Base-by-base conservation (phyloP, 257 asterid genomes). In the Ilex asprella region DNA sequence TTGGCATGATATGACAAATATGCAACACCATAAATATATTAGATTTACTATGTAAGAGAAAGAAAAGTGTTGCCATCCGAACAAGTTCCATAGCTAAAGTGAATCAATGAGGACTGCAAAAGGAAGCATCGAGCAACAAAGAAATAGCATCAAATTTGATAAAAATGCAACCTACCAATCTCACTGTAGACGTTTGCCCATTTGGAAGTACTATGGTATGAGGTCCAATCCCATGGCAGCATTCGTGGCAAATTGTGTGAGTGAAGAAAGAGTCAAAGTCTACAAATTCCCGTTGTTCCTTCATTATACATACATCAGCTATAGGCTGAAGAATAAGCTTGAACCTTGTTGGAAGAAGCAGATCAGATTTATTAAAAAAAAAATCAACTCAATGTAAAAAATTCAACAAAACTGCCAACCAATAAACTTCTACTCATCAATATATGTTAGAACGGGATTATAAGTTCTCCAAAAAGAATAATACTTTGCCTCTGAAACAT, bases 151-250 rank as follows among this genome's bases (percentile, higher is more conserved):
- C 44, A 15, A 31, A 16, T 2, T 50, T n/a, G 30, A 49, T 10
- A 15, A 64, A 29, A 50, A 49, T 30, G 58, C 63, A 52, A 75
- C 83, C 32, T 71, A 92, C 97, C 95, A 86, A 75, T 85, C 97
- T 82, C 66, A 92, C 99, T 30, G 99, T 92, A 32, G 97, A 92
- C 65, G 72, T 72, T 69, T 76, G 60, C 64, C 99, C 97, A 63
- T 82, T 74, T 0, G 95, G 97, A 58, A 89, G 96, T 47, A 76
- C 81, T 60, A 92, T 89, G 21, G 99, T 70, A 70, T 92, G 99
- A 68, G 99, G 99, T 50, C 99, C 99, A 70, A 92, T 92, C 68
- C 96, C 97, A 67, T 92, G 99, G 78, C 97, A 89, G 76, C 96
- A 92, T 75, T 92, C 99, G 46, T 89, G 99, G 74, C 96, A 92